These are phyloP conservation scores for Sesbania bispinosa DNA, from an alignment of 306 rosid species.

Conservation along the genomic window DNA sequence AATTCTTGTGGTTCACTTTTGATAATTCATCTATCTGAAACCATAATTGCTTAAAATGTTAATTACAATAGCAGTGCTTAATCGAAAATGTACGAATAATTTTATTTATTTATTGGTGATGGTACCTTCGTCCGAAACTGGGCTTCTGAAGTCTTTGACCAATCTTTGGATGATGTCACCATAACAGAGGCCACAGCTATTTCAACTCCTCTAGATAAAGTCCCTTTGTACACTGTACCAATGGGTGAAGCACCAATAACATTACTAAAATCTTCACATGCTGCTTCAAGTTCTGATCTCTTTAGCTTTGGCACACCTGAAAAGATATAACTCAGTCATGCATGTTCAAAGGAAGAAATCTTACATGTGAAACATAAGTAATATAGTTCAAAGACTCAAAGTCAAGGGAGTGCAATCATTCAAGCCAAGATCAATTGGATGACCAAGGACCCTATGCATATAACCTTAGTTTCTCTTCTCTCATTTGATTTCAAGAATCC, in stretches of 20 bases:
- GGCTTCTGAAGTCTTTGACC: constrained; percentile 64
- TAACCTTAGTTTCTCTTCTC: not conserved
- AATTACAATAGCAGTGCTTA: constrained; percentile 12
- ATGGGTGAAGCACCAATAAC: constrained; percentile 73
- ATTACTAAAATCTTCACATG: constrained; percentile 98
- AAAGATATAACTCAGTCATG: constrained; percentile 18
- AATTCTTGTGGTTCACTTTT: constrained; percentile 93
- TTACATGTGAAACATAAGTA: not conserved
- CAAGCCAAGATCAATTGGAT: constrained; percentile 20
- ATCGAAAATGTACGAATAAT: not conserved
- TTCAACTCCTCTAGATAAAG: constrained; percentile 92
- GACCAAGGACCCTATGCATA: not conserved
- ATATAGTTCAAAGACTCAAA: not conserved
- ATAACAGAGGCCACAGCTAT: constrained; percentile 77
- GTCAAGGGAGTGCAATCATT: not conserved
- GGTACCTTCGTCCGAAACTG: constrained; percentile 87
- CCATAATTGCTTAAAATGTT: constrained; percentile 20
- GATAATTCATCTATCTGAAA: constrained; percentile 74
- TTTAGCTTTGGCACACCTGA: constrained; percentile 93
- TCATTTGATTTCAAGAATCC: constrained; percentile 5
- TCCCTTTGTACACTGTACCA: constrained; percentile 89
- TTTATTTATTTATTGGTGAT: not conserved
- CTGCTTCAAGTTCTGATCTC: constrained; percentile 83
- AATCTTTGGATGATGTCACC: constrained; percentile 48
- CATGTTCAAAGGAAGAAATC: constrained; percentile 13